phyloP scores from a whole-genome alignment of 2,329 filamentous ascomycete species.

The Diaporthe sp. region DNA sequence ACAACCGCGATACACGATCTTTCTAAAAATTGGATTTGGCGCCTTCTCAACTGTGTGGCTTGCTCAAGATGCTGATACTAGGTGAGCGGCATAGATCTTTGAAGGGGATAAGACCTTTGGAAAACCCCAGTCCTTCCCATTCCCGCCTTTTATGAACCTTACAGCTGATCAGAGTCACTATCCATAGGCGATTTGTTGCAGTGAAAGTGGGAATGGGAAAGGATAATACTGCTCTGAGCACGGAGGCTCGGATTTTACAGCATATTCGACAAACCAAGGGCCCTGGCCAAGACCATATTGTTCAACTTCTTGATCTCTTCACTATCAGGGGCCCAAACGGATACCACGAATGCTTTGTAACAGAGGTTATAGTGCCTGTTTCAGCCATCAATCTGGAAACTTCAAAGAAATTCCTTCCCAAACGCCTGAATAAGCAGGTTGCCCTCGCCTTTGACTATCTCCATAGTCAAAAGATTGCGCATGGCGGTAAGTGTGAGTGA shows the following conservation, averaged over 20 bases:
- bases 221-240: background rate
- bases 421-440: conserved; percentile 1
- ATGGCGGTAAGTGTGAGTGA: background rate
- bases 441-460: conserved; percentile 13
- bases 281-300: background rate
- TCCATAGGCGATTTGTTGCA: background rate
- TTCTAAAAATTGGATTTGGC: conserved; percentile 22
- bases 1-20: conserved; percentile 1
- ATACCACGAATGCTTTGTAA: conserved; percentile 11
- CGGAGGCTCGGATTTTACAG: background rate
- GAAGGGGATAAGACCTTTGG: background rate
- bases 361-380: background rate
- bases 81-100: background rate
- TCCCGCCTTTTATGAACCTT: background rate
- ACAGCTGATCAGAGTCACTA: background rate
- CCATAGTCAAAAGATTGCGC: background rate
- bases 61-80: conserved; percentile 4
- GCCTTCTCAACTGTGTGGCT: conserved; percentile 27
- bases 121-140: background rate
- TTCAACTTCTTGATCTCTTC: conserved; percentile 8
- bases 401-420: background rate
- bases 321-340: background rate
- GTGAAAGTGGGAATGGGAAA: conserved; percentile 1
- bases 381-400: background rate
- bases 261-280: background rate